A percentile compares a stretch with the other conserved stretches of the same genome.
These are phyloP conservation scores for Crithidia brevicula DNA, from an alignment of 208 protist genomes.

Conservation along the genomic window DNA sequence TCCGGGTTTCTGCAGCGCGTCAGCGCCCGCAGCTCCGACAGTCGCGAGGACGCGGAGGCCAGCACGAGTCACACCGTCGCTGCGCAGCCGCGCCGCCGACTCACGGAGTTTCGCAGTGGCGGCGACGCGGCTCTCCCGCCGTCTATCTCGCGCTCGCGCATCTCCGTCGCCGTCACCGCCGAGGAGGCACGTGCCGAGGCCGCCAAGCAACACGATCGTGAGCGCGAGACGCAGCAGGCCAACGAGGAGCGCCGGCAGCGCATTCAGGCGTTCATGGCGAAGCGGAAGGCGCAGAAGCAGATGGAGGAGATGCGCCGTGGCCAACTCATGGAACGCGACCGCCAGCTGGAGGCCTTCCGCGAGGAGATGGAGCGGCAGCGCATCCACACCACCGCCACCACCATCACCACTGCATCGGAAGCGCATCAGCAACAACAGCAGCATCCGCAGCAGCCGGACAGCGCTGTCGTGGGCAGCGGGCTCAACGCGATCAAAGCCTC, in stretches of 20 bases:
- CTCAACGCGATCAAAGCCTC: constrained; percentile 38
- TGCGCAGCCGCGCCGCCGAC: constrained; percentile 22
- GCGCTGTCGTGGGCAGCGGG: constrained; percentile 28
- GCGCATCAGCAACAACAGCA: background rate
- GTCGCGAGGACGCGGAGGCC: background rate
- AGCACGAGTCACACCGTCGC: background rate
- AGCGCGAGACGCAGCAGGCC: constrained; percentile 31
- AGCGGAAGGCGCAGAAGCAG: constrained; percentile 53
- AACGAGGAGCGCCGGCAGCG: constrained; percentile 73
- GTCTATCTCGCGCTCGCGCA: constrained; percentile 3
- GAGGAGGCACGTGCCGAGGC: constrained; percentile 13
- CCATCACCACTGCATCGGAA: constrained; percentile 6
- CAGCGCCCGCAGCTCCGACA: constrained; percentile 1
- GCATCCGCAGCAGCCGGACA: constrained; percentile 7
- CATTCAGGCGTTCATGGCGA: constrained; percentile 65
- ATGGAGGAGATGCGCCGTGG: constrained; percentile 33
- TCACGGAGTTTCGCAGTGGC: constrained; percentile 32
- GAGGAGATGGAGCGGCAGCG: constrained; percentile 24
- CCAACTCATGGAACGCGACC: constrained; percentile 16
- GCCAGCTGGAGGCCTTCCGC: constrained; percentile 2
- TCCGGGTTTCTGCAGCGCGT: constrained; percentile 6
- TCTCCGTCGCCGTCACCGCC: constrained; percentile 1
- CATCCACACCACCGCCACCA: background rate
- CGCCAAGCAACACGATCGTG: constrained; percentile 16
- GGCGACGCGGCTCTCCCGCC: constrained; percentile 14